These are phyloP conservation scores for Cyphellophora europaea DNA, from an alignment of 2,329 filamentous ascomycete species.

Conservation along the genomic window DNA sequence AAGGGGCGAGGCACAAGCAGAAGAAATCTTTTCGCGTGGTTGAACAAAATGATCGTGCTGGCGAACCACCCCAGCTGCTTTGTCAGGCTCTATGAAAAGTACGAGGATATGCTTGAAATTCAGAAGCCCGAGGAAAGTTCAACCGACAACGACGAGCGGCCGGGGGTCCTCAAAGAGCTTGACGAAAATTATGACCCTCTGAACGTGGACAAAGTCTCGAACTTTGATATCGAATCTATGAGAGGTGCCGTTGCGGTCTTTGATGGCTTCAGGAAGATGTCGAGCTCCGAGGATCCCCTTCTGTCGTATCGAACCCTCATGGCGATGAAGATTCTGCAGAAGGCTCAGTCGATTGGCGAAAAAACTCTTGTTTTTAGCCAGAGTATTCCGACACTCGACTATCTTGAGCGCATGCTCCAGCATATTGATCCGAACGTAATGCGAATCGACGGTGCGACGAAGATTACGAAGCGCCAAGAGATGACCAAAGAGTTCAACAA, in stretches of 20 bases:
- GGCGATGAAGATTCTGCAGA: constrained; percentile 59
- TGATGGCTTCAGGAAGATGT: constrained; percentile 15
- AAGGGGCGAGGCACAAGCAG: constrained; percentile 22
- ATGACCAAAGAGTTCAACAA: constrained; percentile 62
- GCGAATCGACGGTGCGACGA: constrained; percentile 61
- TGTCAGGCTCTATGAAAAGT: constrained; percentile 37
- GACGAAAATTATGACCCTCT: not conserved
- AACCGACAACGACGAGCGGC: no score
- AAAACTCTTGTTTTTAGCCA: constrained; percentile 77
- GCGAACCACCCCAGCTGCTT: constrained; percentile 52
- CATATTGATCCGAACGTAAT: constrained; percentile 35
- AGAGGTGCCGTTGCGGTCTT: constrained; percentile 8
- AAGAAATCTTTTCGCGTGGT: constrained; percentile 39
- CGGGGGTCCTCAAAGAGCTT: no score
- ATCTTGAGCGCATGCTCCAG: constrained; percentile 51
- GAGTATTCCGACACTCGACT: constrained; percentile 60
- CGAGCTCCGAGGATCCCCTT: constrained; percentile 32
- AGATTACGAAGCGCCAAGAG: constrained; percentile 48
- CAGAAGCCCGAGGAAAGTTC: no score
- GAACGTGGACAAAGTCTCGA: not conserved
- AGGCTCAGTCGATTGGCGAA: constrained; percentile 53
- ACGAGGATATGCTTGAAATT: constrained; percentile 16
- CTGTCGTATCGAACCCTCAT: constrained; percentile 62
- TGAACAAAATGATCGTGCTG: constrained; percentile 43
- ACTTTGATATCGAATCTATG: constrained; percentile 6